Base-by-base conservation (phyloP, 495 filamentous ascomycete species). In the Ramalina intermedia region DNA sequence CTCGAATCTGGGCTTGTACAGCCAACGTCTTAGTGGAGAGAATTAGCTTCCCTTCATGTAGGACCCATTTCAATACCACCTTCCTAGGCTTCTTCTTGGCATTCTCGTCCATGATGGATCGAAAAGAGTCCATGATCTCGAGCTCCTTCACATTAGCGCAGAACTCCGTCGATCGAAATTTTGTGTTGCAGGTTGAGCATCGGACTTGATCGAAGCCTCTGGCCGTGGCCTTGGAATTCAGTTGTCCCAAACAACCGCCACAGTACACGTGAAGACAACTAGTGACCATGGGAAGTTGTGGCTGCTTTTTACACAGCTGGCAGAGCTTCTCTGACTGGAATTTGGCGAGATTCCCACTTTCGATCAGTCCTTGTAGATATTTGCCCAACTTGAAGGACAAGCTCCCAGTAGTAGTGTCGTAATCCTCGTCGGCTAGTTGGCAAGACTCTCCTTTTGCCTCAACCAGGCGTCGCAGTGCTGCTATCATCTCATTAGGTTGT, bases 241-340 rank as follows among this genome's bases (percentile, higher is more conserved):
- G 46, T 14, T 18, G 27, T 1, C 49, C 16, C 14, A 70, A 65
- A 51, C 74, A 76, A 7, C 59, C 60, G 8, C 58, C 21, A 52
- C 73, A 78, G 41, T 70, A 73, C 2, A 72, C 46, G 43, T 78
- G 74, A 17, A 58, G 41, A 53, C 74, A 78, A 6, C 57, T 56
- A 0, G 72, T 74, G 8, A 75, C 42, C 2, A 59, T 53, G 1
- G 63, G 58, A 0, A 61, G 50, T 0, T 60, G 52, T 0, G 67
- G 61, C 1, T 37, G 5, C 1, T 57, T 17, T 0, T 43, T 24
- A 53, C 74, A 76, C 0, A 14, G 39, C 1, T 60, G 43, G 52
- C 73, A 76, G 4, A 47, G 45, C 0, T 46, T 56, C n/a, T 66
- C 61, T 9, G 57, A 38, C 11, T 57, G 53, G 4, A 55, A 47